Evolutionary conservation across 2,329 filamentous ascomycete genomes (phyloP), one percentile per base, ranked within the genome.

Genomic region (Calonectria hawksworthii): DNA sequence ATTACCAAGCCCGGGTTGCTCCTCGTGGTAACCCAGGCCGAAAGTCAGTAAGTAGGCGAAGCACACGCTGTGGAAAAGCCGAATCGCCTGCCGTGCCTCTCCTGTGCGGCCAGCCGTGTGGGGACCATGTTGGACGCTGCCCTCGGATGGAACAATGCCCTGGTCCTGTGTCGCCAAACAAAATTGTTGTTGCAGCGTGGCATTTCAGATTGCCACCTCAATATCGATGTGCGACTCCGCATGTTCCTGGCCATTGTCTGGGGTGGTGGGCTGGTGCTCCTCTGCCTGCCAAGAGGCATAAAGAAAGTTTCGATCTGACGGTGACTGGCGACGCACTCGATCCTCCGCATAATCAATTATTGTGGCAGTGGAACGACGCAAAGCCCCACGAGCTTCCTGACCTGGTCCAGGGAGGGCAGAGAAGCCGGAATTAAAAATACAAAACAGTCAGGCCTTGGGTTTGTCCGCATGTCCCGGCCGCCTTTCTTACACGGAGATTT

Each of bases 1-100:
- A 41, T 41, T 64, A 44, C 36, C 54, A 59, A 59, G 30, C 44
- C 67, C 68, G 34, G 66, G 36, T 69, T 73, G 59, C 73, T 68
- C 51, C 61, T 72, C 66, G 59, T 64, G 38, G 70, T 32, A 73
- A 67, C 16, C 44, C 36, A 68, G 21, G 16, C 34, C 54, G 56
- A 66, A 32, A 54, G 41, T 50, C 30, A 50, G 54, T 50, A 14
- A 63, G 59, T 38, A 61, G 70, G 47, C 65, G 50, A 63, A 51
- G 50, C 26, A 63, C 50, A 54, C 14, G 21, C 44, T 68, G 38
- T 23, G 21, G 50, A 65, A 65, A 61, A 75, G 74, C 74, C 74
- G 74, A 75, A 56, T 28, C 16, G 44, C 68, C 67, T 75, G 74
- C 74, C 74, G 74, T 64, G 50, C 59, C 63, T 72, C 71, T 75